phyloP scores from a whole-genome alignment of 768 basidiomycete species.

The Auricularia cornea region DNA sequence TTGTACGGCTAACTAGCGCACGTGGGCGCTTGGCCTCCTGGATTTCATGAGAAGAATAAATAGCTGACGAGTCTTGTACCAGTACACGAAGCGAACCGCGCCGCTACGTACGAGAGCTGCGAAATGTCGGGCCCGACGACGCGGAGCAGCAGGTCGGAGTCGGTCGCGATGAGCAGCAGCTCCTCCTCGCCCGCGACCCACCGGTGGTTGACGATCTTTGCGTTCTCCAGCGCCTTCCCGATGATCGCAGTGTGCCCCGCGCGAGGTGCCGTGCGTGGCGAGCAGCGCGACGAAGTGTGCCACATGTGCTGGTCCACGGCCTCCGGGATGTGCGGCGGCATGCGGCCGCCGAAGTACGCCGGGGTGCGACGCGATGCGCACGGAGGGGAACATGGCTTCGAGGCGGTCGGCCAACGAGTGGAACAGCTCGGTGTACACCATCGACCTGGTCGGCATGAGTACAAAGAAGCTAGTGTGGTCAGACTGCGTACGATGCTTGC shows the following conservation, averaged over 20 bases:
- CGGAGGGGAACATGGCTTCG: conserved; percentile 81
- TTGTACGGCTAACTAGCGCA: too few relatives aligned
- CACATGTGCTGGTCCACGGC: conserved; percentile 73
- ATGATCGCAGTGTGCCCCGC: conserved; percentile 82
- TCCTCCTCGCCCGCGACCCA: conserved; percentile 67
- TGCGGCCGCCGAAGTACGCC: conserved; percentile 14
- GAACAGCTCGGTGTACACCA: conserved; percentile 83
- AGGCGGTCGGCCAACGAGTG: conserved; percentile 69
- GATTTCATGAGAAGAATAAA: too few relatives aligned
- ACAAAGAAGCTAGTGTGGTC: conserved; percentile 5
- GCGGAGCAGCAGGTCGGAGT: conserved; percentile 69
- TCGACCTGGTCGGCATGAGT: conserved; percentile 48
- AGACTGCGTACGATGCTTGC: conserved; percentile 56
- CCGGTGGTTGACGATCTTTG: conserved; percentile 68
- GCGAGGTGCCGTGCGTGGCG: conserved; percentile 67
- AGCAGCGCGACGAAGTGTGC: conserved; percentile 88
- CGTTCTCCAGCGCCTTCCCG: conserved; percentile 84
- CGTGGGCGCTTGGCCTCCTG: too few relatives aligned
- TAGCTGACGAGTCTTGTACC: too few relatives aligned
- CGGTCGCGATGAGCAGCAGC: conserved; percentile 70
- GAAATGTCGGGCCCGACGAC: conserved; percentile 20
- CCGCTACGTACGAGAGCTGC: conserved; percentile 8
- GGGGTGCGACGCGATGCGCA: conserved; percentile 44
- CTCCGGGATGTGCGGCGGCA: conserved; percentile 53
- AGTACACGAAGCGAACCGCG: too few relatives aligned